Evolutionary conservation across 495 filamentous ascomycete genomes (phyloP).

Genomic region (Tricharina praecox): DNA sequence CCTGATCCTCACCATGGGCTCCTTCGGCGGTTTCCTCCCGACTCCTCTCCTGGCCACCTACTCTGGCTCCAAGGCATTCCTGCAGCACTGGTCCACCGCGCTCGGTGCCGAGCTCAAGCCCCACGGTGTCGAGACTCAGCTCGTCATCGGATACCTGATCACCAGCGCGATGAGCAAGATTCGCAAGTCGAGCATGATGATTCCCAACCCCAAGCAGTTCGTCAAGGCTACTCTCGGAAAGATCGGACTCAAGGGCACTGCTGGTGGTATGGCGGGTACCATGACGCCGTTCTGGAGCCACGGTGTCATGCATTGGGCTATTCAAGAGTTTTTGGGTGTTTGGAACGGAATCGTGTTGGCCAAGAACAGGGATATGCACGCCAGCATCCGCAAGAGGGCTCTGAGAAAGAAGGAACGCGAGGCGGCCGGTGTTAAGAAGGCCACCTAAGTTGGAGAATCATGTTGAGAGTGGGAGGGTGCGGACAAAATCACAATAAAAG

Average conservation of each 20-base stretch:
- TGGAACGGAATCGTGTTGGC: slow-evolving; percentile 44
- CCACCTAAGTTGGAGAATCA: background rate
- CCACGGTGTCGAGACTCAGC: slow-evolving; percentile 64
- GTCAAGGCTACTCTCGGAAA: slow-evolving; percentile 63
- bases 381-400: slow-evolving; percentile 70
- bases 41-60: slow-evolving; percentile 92
- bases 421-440: slow-evolving; percentile 23
- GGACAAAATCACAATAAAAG: too few relatives aligned
- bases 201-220: slow-evolving; percentile 68
- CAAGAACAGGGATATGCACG: slow-evolving; percentile 66
- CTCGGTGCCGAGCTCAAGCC: slow-evolving; percentile 67
- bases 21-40: slow-evolving; percentile 76
- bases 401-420: slow-evolving; percentile 79
- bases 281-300: slow-evolving; percentile 90
- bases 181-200: slow-evolving; percentile 50
- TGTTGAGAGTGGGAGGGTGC: too few relatives aligned
- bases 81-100: slow-evolving; percentile 87
- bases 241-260: slow-evolving; percentile 62
- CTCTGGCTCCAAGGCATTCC: slow-evolving; percentile 93
- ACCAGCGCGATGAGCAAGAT: slow-evolving; percentile 95
- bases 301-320: slow-evolving; percentile 67
- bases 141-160: slow-evolving; percentile 81
- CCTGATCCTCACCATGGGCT: slow-evolving; percentile 92
- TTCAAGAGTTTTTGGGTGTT: slow-evolving; percentile 53
- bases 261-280: slow-evolving; percentile 55